These are phyloP conservation scores for Phytophthora fragariaefolia DNA, from an alignment of 352 stramenopile genomes.

Conservation along the genomic window DNA sequence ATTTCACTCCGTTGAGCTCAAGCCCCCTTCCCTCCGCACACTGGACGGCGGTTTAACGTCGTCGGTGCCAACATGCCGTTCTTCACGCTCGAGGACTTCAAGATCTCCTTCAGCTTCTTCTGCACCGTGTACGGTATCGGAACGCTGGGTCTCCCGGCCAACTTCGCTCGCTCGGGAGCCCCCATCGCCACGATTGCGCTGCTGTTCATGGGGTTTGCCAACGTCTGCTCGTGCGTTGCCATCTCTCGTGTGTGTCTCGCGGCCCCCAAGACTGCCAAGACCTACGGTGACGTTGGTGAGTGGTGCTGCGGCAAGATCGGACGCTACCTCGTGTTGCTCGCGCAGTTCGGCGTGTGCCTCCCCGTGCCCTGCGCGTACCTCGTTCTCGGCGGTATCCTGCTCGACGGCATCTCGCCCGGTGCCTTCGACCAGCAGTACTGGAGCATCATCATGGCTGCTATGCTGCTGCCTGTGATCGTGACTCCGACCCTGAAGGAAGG, in stretches of 20 bases:
- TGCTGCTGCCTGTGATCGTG: conserved; percentile 53
- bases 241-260: conserved; percentile 55
- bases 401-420: conserved; percentile 48
- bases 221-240: conserved; percentile 51
- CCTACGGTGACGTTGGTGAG: conserved; percentile 57
- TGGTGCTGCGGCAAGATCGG: conserved; percentile 47
- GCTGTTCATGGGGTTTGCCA: conserved; percentile 53
- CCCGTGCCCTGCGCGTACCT: conserved; percentile 56
- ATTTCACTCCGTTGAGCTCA: conserved; percentile 22
- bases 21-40: conserved; percentile 15
- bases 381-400: conserved; percentile 52
- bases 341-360: conserved; percentile 51
- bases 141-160: conserved; percentile 55
- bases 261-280: conserved; percentile 51
- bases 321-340: conserved; percentile 48
- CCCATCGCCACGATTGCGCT: conserved; percentile 45
- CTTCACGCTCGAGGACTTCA: conserved; percentile 52
- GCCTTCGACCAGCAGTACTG: conserved; percentile 45
- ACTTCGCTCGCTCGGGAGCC: conserved; percentile 49
- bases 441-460: conserved; percentile 53
- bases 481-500: conserved; percentile 59
- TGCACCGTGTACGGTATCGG: conserved; percentile 59
- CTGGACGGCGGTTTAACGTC: conserved; percentile 22
- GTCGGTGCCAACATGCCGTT: conserved; percentile 33
- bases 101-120: conserved; percentile 57